phyloP scores from a whole-genome alignment of 1,139 yeast species.

The Pneumocystis jirovecii region DNA sequence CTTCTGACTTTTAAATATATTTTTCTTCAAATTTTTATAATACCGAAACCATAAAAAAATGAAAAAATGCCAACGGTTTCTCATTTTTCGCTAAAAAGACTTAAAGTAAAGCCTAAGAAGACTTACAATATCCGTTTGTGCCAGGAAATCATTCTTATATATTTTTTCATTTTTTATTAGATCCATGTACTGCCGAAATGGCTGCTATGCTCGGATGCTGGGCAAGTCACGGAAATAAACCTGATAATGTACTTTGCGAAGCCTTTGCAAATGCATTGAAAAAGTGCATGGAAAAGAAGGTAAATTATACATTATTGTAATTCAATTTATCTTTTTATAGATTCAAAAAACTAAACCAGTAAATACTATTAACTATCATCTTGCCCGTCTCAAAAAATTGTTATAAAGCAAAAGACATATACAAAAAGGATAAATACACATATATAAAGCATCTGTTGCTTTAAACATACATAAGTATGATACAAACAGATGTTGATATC shows the following conservation, averaged over 20 bases:
- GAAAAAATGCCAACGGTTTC: background rate
- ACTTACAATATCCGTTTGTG: background rate
- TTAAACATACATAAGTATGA: too few relatives aligned
- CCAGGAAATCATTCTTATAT: background rate
- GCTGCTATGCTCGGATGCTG: slow-evolving; percentile 13
- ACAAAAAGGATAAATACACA: background rate
- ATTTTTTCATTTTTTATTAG: slow-evolving; percentile 1
- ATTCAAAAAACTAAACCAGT: slow-evolving; percentile 5
- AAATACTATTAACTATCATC: slow-evolving; percentile 12
- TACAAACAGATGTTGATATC: too few relatives aligned
- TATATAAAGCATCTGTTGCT: too few relatives aligned
- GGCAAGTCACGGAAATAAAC: slow-evolving; percentile 11
- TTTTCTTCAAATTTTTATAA: background rate
- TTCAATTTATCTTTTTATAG: background rate
- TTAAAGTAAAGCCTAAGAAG: background rate
- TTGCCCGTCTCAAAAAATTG: slow-evolving; percentile 11
- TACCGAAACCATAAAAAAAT: background rate
- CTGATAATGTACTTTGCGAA: slow-evolving; percentile 9
- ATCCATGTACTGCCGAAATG: slow-evolving; percentile 13
- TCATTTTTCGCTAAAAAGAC: background rate
- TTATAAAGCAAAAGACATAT: background rate
- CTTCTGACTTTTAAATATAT: background rate
- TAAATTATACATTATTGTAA: background rate
- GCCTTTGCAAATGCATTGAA: slow-evolving; percentile 8
- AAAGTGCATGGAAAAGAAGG: slow-evolving; percentile 10